Base-by-base conservation (phyloP, 2,329 filamentous ascomycete species). In the Beauveria scarabaeidicola region DNA sequence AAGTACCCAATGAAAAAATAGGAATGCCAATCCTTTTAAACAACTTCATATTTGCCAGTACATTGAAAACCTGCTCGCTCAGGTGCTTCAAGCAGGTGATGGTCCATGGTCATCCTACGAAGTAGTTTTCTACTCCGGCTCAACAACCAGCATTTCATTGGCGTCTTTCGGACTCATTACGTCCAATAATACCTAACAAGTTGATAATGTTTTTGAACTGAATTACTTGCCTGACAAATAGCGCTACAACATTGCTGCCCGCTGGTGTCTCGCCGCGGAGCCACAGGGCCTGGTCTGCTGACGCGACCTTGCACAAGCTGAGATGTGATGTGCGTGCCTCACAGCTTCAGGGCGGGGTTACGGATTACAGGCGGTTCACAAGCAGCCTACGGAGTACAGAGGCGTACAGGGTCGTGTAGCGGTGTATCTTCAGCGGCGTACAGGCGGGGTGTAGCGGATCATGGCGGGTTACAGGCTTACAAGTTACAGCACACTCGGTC, bases 281-380 rank as follows among this genome's bases (percentile, higher is more conserved):
- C 53, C 55, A 58, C 36, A 58, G 25, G 55, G 17, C 36, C n/a
- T n/a, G 21, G 47, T 51, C 46, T 58, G 55, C 46, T 58, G 55
- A 50, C 36, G 13, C 46, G 36, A 25, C 32, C 41, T 46, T 29
- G 55, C 23, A 52, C 32, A 36, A 36, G 32, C 32, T 5, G 11
- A 36, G 32, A 15, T 36, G 29, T 32, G 32, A 15, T 36, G 29
- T 32, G 29, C 29, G 11, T 32, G 29, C 29, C 29, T 11, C 32
- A 36, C 11, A 36, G 32, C 32, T 36, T 15, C 32, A 15, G 13
- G 32, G 32, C 11, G 13, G 32, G 32, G 11, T 15, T 41, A 41
- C 40, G 32, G 32, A 5, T 15, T 41, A 41, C 40, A 41, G 40
- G 40, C 7, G 40, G 17, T 3, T 19, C 11, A 25, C 48, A 25